Evolutionary conservation across 1,284 basidiomycete genomes (phyloP), one percentile per base, ranked within the genome.

Genomic region (Flammula alnicola): DNA sequence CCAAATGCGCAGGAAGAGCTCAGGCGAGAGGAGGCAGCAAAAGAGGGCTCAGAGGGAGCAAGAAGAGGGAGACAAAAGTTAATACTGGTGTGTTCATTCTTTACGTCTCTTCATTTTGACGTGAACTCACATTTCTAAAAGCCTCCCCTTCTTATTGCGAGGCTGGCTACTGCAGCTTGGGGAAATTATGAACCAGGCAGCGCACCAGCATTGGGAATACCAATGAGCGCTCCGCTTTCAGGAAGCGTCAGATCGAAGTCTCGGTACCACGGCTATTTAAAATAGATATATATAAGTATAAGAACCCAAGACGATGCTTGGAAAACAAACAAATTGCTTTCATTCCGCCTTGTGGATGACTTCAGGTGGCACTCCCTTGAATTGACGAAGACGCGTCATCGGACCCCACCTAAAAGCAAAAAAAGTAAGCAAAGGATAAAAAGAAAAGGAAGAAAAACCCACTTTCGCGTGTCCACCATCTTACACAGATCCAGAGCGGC

Each of bases 331-430:
- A 76, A 97, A 99, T 79, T 99, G 96, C 67, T 99, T 99, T 32
- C 94, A 88, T 71, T 99, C 96, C 0, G 96, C 93, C 61, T 95
- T 93, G 44, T 92, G 80, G 45, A 99, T 78, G 36, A 99, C 88
- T 54, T 98, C 95, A 1, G 77, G 67, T 0, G 93, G 93, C 0
- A 96, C 88, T 61, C 89, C 88, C 64, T 88, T 92, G 80, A 98
- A 99, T 67, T 99, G 97, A 44, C 96, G 83, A 43, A 99, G 76
- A 11, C 96, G 96, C 0, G 95, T 95, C 95, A 99, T 99, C 0
- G 94, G 94, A 38, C 88, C 88, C 96, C 97, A 99, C 81, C 87
- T 92, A 56, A 11, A 48, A 35, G n/a, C 55, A 29, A 55, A 25
- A n/a, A 43, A 26, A 22, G 23, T 35, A 39, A 16, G n/a, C 3